Evolutionary conservation across 305 asterid genomes (phyloP).

Genomic region (Withania somnifera): DNA sequence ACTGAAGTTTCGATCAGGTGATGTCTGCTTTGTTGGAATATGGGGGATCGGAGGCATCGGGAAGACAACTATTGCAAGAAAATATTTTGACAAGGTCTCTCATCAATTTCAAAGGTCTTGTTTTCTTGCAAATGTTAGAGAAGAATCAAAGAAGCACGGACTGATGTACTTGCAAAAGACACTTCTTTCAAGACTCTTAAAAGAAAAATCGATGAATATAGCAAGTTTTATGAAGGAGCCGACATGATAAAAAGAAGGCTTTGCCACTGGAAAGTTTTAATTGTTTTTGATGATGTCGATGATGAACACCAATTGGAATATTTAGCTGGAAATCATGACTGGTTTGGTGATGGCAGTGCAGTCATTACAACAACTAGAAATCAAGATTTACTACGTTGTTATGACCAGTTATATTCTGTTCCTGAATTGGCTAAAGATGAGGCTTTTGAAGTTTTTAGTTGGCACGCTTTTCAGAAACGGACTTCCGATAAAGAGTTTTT

Average conservation of each 20-base stretch:
- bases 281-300: conserved; percentile 3
- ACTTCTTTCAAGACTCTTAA: not conserved
- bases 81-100: not conserved
- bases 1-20: not conserved
- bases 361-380: conserved; percentile 1
- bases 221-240: not conserved
- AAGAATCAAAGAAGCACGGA: not conserved
- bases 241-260: not conserved
- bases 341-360: not conserved
- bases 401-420: not conserved
- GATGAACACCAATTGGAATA: not conserved
- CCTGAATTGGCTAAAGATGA: not conserved
- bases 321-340: not conserved
- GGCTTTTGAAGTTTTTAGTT: not conserved
- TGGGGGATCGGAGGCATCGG: not conserved
- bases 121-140: not conserved
- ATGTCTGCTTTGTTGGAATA: not conserved
- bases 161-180: not conserved
- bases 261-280: not conserved
- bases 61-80: not conserved
- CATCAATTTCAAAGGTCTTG: not conserved
- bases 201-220: not conserved
- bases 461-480: not conserved
- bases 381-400: not conserved
- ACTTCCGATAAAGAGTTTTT: not conserved